phyloP scores from a whole-genome alignment of 164 flowering plant species.

The Vitis rotundifolia region DNA sequence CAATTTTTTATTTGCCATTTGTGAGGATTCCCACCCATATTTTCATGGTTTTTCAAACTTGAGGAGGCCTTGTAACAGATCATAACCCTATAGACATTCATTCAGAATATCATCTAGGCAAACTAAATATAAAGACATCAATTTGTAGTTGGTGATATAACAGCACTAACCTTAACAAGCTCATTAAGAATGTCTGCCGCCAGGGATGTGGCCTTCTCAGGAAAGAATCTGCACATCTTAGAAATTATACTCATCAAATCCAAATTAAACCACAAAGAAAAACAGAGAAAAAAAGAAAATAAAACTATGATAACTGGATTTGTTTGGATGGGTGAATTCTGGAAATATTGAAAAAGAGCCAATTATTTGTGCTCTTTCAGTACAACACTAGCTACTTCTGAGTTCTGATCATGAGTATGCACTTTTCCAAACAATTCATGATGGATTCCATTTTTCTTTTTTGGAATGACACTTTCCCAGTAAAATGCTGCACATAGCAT shows the following conservation, averaged over 20 bases:
- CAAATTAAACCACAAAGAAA: neutral
- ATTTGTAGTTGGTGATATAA: neutral
- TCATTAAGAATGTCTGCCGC: slow-evolving; percentile 65
- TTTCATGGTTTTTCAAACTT: neutral
- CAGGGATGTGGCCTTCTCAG: slow-evolving; percentile 71
- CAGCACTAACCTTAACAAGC: slow-evolving; percentile 66
- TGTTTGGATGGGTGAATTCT: too few species aligned
- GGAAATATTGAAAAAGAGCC: too few species aligned
- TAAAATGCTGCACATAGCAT: too few species aligned
- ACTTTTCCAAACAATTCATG: too few species aligned
- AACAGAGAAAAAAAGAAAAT: neutral
- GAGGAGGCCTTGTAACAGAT: neutral
- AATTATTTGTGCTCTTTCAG: too few species aligned
- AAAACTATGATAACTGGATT: too few species aligned
- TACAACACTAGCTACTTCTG: too few species aligned
- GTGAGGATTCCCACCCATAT: neutral
- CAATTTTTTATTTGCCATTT: neutral
- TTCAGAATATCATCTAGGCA: neutral
- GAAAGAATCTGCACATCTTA: slow-evolving; percentile 66
- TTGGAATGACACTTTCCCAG: too few species aligned
- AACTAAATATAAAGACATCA: neutral
- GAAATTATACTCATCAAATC: neutral
- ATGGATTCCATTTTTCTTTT: too few species aligned
- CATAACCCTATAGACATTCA: neutral
- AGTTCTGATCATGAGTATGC: too few species aligned